Evolutionary conservation across 2,329 filamentous ascomycete species (phyloP).

Genomic region (Zymoseptoria crescenta): DNA sequence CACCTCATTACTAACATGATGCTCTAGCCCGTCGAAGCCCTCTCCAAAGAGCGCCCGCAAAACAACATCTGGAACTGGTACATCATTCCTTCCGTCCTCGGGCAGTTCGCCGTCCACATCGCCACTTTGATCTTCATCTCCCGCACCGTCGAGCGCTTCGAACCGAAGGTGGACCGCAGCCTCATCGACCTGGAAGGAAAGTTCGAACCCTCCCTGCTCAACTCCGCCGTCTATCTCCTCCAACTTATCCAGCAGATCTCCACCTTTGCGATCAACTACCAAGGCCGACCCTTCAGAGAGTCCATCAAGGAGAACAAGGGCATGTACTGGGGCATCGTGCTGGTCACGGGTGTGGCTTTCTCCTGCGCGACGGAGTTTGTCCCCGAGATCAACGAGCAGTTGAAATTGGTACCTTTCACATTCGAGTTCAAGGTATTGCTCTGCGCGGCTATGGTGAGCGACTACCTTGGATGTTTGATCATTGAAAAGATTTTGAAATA

Average conservation of each 20-base stretch:
- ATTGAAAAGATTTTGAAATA: slow-evolving; percentile 82
- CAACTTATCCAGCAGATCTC: slow-evolving; percentile 98
- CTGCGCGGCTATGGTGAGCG: slow-evolving; percentile 74
- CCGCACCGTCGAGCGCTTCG: slow-evolving; percentile 74
- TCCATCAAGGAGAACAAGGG: slow-evolving; percentile 89
- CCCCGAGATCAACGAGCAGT: slow-evolving; percentile 87
- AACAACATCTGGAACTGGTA: slow-evolving; percentile 99
- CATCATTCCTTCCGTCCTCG: slow-evolving; percentile 95
- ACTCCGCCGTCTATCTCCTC: slow-evolving; percentile 92
- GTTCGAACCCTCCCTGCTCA: slow-evolving; percentile 86
- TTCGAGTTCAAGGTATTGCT: slow-evolving; percentile 83
- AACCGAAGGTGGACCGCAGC: slow-evolving; percentile 51
- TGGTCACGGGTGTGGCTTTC: slow-evolving; percentile 84
- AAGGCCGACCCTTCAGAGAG: slow-evolving; percentile 95
- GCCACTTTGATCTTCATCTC: slow-evolving; percentile 90
- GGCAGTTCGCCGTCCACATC: slow-evolving; percentile 95
- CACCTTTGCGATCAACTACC: slow-evolving; percentile 98
- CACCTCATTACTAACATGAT: slow-evolving; percentile 17
- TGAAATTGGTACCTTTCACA: slow-evolving; percentile 85
- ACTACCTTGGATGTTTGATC: slow-evolving; percentile 78
- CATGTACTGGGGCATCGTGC: slow-evolving; percentile 96
- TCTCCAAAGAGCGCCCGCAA: slow-evolving; percentile 95
- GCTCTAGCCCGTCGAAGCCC: slow-evolving; percentile 69
- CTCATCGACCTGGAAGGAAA: slow-evolving; percentile 88
- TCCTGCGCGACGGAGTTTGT: slow-evolving; percentile 91